Base-by-base conservation (phyloP, 2,329 filamentous ascomycete species). In the Colletotrichum tamarilloi region DNA sequence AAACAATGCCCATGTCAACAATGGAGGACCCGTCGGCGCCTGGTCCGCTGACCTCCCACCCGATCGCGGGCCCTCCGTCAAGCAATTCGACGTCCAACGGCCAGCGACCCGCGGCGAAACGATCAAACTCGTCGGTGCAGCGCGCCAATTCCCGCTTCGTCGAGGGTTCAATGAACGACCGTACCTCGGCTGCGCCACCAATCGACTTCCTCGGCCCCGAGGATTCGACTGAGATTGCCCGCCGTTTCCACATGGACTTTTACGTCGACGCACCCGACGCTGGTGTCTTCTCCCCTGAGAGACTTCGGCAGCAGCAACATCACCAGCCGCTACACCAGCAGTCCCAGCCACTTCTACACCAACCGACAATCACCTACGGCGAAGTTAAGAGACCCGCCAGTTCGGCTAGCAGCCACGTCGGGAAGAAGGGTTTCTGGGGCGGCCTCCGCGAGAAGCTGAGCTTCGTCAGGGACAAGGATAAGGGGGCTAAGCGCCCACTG, bases 151-250 rank as follows among this genome's bases (percentile, higher is more conserved):
- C 74, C 22, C 80, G 91, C 83, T 86, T 97, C 88, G 78, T 92
- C 49, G 95, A 98, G 83, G 95, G 93, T 53, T 96, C 93, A 78
- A 96, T 98, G 94, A 94, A 92, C 79, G 94, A 97, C 82, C 91
- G 93, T 76, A 86, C 90, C 38, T 95, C 93, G 78, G 88, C 90
- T 72, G 89, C 87, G 72, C 94, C 94, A 32, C 94, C 94, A 0
- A 87, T 89, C 57, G 87, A 90, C 53, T 95, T 93, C 81, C 86
- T 93, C 55, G 90, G 81, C 26, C 80, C 82, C 12, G 80, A 81
- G 19, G 80, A 82, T 30, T 66, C 71, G 68, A 28, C 78, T 8
- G 72, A 74, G 76, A 73, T 79, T 77, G 75, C 76, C 73, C 42
- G 80, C 77, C 60, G 78, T 42, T 72, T 76, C 30, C 71, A 71